Evolutionary conservation across 768 basidiomycete genomes (phyloP).

Genomic region (Trametes elegans): DNA sequence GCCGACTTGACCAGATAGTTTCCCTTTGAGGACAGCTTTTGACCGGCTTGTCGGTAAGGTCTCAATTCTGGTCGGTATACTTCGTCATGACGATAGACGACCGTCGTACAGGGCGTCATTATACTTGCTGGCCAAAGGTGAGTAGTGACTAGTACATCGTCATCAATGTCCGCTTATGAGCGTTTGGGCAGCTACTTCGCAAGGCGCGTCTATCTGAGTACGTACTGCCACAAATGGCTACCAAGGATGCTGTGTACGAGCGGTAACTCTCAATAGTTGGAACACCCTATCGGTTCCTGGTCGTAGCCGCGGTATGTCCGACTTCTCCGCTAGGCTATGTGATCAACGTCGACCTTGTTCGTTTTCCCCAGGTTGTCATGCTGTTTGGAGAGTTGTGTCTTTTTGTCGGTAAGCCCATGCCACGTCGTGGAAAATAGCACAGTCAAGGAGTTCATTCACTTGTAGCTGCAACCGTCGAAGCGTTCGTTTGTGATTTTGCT

Average conservation of each 20-base stretch:
- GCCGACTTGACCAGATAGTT: too few species aligned
- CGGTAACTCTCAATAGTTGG: not conserved
- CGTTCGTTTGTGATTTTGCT: not conserved
- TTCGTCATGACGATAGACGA: too few species aligned
- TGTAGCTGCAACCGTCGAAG: not conserved
- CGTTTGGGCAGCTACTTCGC: not conserved
- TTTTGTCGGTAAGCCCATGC: not conserved
- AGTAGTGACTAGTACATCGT: not conserved
- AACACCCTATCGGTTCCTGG: not conserved
- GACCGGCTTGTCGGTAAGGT: not conserved
- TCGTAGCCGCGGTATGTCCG: not conserved
- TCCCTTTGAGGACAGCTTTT: not conserved
- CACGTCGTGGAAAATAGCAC: too few species aligned
- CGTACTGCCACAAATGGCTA: not conserved
- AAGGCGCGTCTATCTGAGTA: constrained; percentile 1
- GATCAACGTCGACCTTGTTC: not conserved
- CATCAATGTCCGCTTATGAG: not conserved
- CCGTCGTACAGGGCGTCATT: too few species aligned
- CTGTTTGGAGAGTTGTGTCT: constrained; percentile 5
- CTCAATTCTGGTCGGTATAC: too few species aligned
- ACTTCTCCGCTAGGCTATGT: not conserved
- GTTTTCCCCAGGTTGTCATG: not conserved
- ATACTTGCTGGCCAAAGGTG: constrained; percentile 4
- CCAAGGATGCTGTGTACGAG: too few species aligned
- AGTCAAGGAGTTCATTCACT: not conserved